Evolutionary conservation across 129 eudicot species (phyloP).

Genomic region (Sambucus nigra): DNA sequence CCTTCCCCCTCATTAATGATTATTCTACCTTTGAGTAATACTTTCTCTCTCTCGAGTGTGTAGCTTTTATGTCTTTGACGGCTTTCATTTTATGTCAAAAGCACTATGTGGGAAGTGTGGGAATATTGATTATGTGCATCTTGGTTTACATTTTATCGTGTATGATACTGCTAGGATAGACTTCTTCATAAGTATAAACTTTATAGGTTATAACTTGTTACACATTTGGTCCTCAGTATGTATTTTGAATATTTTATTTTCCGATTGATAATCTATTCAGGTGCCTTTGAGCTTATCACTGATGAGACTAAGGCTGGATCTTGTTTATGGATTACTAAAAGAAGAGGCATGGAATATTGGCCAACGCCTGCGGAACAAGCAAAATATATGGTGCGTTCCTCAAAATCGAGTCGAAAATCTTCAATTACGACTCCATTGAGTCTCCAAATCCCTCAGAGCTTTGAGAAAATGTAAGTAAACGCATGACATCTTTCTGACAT

Average conservation of each 20-base stretch:
- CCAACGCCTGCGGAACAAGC: slow-evolving; percentile 90
- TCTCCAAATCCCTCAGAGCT: slow-evolving; percentile 60
- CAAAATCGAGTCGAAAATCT: slow-evolving; percentile 29
- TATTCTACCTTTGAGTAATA: too few relatives aligned
- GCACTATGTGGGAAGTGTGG: too few relatives aligned
- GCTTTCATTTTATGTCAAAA: too few relatives aligned
- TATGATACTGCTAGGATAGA: neutral
- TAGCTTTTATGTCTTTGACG: too few relatives aligned
- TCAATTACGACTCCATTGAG: slow-evolving; percentile 21
- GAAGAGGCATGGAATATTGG: slow-evolving; percentile 88
- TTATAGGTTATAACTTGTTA: too few relatives aligned
- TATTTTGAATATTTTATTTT: slow-evolving; percentile 7
- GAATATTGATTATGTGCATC: too few relatives aligned
- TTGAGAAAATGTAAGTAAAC: slow-evolving; percentile 61
- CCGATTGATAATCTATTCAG: slow-evolving; percentile 27
- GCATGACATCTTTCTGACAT: neutral
- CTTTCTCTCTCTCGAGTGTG: too few relatives aligned
- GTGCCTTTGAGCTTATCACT: slow-evolving; percentile 73
- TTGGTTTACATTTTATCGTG: neutral
- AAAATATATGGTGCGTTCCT: slow-evolving; percentile 49
- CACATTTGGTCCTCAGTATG: neutral
- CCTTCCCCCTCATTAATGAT: too few relatives aligned
- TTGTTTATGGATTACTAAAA: slow-evolving; percentile 82
- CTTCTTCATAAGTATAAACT: neutral
- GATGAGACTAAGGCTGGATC: slow-evolving; percentile 87